phyloP scores from a whole-genome alignment of 2,329 filamentous ascomycete species.

The Beauveria scarabaeidicola region DNA sequence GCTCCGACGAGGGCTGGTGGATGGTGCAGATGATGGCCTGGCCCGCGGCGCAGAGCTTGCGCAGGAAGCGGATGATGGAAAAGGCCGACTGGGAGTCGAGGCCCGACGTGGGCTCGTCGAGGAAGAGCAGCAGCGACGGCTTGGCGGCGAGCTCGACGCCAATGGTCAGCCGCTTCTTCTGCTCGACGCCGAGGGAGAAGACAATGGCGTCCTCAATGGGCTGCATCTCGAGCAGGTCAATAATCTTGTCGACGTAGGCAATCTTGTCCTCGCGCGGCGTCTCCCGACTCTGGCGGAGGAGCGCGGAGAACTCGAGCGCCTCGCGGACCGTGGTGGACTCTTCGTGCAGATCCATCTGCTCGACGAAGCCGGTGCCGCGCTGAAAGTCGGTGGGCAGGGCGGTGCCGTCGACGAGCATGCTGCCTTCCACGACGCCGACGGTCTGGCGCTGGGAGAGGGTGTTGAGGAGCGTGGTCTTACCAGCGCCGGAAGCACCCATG shows the following conservation, averaged over 20 bases:
- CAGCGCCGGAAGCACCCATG: constrained; percentile 74
- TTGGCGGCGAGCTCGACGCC: constrained; percentile 49
- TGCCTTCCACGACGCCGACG: constrained; percentile 65
- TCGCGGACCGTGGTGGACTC: constrained; percentile 58
- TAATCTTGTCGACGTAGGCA: constrained; percentile 58
- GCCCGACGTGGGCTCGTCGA: constrained; percentile 55
- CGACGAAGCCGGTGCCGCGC: constrained; percentile 62
- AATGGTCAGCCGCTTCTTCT: constrained; percentile 48
- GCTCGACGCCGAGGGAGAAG: constrained; percentile 52
- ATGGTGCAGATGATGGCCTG: constrained; percentile 54
- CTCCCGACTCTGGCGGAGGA: constrained; percentile 52
- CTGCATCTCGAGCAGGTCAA: constrained; percentile 61
- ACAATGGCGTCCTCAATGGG: constrained; percentile 56
- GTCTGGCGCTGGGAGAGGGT: constrained; percentile 64
- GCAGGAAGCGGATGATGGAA: constrained; percentile 53
- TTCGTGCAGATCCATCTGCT: constrained; percentile 62
- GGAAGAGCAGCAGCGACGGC: constrained; percentile 52
- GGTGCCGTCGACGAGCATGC: constrained; percentile 70
- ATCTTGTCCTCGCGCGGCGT: constrained; percentile 54
- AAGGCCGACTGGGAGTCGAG: constrained; percentile 51
- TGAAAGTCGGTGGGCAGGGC: constrained; percentile 69
- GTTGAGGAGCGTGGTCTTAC: constrained; percentile 77
- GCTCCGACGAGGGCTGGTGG: constrained; percentile 47
- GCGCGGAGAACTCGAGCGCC: constrained; percentile 56
- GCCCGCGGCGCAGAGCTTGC: constrained; percentile 51